Conservation (phyloP, 164 flowering plant genomes). For the Vitis cinerea region DNA sequence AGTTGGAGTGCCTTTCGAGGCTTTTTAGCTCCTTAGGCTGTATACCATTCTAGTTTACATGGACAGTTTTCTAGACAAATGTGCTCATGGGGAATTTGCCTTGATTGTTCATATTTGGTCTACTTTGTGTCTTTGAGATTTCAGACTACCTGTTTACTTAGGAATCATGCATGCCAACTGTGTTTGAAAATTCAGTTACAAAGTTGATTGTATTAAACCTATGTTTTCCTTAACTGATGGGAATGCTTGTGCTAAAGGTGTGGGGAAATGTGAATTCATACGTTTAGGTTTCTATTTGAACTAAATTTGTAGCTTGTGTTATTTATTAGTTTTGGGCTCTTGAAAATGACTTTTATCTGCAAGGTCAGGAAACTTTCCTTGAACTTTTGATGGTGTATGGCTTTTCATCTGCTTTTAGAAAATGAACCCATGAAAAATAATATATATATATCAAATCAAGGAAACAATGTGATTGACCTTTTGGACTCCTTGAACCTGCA, state of each 20-base stretch:
- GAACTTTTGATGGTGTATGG: no score
- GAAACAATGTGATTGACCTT: background rate
- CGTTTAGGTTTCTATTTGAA: background rate
- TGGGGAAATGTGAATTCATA: background rate
- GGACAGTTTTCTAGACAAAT: no score
- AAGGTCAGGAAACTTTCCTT: background rate
- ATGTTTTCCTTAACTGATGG: background rate
- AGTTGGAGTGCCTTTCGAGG: no score
- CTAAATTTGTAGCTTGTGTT: background rate
- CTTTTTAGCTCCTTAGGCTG: no score
- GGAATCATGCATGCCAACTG: no score
- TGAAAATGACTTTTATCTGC: background rate
- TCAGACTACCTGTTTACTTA: no score
- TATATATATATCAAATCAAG: background rate
- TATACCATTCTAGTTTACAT: no score
- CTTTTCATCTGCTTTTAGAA: background rate
- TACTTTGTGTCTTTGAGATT: no score
- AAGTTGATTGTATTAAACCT: no score
- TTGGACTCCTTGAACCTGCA: conserved; percentile 29
- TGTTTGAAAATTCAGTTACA: no score
- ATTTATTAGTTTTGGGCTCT: background rate
- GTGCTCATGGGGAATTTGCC: no score
- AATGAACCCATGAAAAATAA: background rate
- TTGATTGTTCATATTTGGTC: no score
- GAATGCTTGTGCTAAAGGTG: background rate